phyloP scores from a whole-genome alignment of 257 asterid genomes.

The Ocimum tenuiflorum region DNA sequence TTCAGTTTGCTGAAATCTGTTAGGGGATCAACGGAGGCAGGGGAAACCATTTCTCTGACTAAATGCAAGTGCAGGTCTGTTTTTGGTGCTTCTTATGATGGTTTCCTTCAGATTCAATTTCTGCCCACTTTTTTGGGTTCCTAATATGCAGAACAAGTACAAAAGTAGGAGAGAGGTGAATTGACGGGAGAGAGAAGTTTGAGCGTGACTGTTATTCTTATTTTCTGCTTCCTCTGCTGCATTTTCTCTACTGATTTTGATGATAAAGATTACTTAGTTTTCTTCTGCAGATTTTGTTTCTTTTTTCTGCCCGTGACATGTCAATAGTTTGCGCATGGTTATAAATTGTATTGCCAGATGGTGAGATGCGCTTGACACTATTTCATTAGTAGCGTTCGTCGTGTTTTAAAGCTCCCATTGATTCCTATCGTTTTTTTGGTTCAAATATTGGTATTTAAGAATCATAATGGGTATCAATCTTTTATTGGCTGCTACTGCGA shows the following conservation, averaged over 20 bases:
- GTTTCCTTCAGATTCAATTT: conserved; percentile 32
- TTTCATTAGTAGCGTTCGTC: conserved; percentile 16
- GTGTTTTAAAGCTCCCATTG: conserved; percentile 23
- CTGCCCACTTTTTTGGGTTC: conserved; percentile 20
- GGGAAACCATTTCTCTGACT: no score
- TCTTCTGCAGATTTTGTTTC: conserved; percentile 45
- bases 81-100: conserved; percentile 32
- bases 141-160: conserved; percentile 2
- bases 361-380: conserved; percentile 61
- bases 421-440: conserved; percentile 19
- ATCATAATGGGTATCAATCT: conserved; percentile 65
- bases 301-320: conserved; percentile 41
- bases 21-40: conserved; percentile 43
- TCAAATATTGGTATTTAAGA: conserved; percentile 43
- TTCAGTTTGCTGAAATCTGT: conserved; percentile 23
- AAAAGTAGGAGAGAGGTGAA: conserved; percentile 5
- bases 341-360: conserved; percentile 51
- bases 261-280: conserved; percentile 42
- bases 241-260: conserved; percentile 26
- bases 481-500: conserved; percentile 22
- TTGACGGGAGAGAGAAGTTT: conserved; percentile 4
- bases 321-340: conserved; percentile 36
- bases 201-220: conserved; percentile 14
- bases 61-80: conserved; percentile 42
- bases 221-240: conserved; percentile 1